Base-by-base conservation (phyloP, 129 eudicot species). In the Saussurea involucrata region DNA sequence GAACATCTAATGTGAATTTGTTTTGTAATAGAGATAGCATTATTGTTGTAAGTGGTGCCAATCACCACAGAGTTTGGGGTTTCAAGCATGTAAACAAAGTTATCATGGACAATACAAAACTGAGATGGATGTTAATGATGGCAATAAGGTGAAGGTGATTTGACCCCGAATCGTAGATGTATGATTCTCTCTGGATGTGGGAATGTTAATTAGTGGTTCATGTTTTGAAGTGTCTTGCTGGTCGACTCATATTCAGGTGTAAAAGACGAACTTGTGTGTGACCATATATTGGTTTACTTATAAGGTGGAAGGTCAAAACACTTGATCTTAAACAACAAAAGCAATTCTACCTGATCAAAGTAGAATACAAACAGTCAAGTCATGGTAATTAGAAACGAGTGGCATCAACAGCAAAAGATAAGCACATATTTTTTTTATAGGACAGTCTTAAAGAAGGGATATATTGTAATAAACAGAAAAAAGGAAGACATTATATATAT, bases 311-410 rank as follows among this genome's bases (percentile, higher is more conserved):
- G 40, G 75, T 34, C 70, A 69, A 66, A n/a, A n/a, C n/a, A 78
- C 66, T 49, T 28, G 78, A 74, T 9, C 49, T 61, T 25, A 25
- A 60, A 68, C 55, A 40, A 61, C 69, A 72, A 17, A 58, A 63
- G 28, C 64, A 83, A 53, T 29, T 58, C 69, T 55, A 74, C 81
- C 82, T 78, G 81, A 33, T 53, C 55, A 78, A 83, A 32, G 46
- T 22, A 25, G 22, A 17, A 72, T 6, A 69, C 34, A 61, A 40
- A 20, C 11, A 21, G 46, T 63, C 37, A 75, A n/a, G 40, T n/a
- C 36, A 32, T 65, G 28, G 63, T 12, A 29, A 40, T 28, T 0
- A 12, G 36, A 61, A 75, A 61, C 61, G 2, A 63, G 24, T 1
- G 40, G 64, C 12, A 58, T 58, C 24, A 2, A 21, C 12, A 58